A percentile compares a stretch with the other conserved stretches of the same genome.
Conservation (phyloP, 108 stramenopile species). For the Skeletonema menzelii region DNA sequence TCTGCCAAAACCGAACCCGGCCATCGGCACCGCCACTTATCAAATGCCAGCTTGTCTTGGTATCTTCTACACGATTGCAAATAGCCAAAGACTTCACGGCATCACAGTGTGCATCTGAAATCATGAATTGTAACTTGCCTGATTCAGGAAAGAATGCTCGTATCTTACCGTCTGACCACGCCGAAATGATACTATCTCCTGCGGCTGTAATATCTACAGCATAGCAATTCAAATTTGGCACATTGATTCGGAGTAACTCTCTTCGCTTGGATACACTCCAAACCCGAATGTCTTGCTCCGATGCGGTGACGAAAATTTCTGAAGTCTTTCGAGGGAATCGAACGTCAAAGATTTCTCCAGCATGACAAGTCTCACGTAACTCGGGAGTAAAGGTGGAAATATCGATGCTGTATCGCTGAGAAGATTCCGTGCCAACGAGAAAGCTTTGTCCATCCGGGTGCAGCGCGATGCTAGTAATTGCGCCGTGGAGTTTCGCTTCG, state of each 20-base stretch:
- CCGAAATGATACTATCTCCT: slow-evolving; percentile 72
- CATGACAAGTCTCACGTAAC: slow-evolving; percentile 83
- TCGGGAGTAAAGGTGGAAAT: slow-evolving; percentile 61
- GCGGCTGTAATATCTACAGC: slow-evolving; percentile 68
- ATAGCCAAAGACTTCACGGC: slow-evolving; percentile 75
- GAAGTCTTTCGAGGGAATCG: slow-evolving; percentile 71
- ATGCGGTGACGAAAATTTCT: slow-evolving; percentile 82
- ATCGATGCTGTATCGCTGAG: slow-evolving; percentile 70
- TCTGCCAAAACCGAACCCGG: slow-evolving; percentile 81
- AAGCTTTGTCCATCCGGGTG: slow-evolving; percentile 57
- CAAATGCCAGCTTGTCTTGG: slow-evolving; percentile 58
- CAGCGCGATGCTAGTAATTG: slow-evolving; percentile 70
- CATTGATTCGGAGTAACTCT: slow-evolving; percentile 88
- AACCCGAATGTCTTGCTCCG: slow-evolving; percentile 78
- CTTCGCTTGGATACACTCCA: slow-evolving; percentile 73
- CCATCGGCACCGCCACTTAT: slow-evolving; percentile 86
- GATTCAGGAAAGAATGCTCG: slow-evolving; percentile 87
- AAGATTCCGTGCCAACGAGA: slow-evolving; percentile 65
- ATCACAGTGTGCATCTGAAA: slow-evolving; percentile 72
- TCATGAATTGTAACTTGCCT: slow-evolving; percentile 86
- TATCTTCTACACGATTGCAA: slow-evolving; percentile 55
- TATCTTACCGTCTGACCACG: slow-evolving; percentile 92
- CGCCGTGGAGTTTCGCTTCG: slow-evolving; percentile 62
- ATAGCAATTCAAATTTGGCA: slow-evolving; percentile 83
- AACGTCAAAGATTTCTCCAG: slow-evolving; percentile 75